A percentile compares a stretch with the other conserved stretches of the same genome.
Evolutionary conservation across 208 protist species (phyloP).

Genomic region (Wallacemonas sp.): DNA sequence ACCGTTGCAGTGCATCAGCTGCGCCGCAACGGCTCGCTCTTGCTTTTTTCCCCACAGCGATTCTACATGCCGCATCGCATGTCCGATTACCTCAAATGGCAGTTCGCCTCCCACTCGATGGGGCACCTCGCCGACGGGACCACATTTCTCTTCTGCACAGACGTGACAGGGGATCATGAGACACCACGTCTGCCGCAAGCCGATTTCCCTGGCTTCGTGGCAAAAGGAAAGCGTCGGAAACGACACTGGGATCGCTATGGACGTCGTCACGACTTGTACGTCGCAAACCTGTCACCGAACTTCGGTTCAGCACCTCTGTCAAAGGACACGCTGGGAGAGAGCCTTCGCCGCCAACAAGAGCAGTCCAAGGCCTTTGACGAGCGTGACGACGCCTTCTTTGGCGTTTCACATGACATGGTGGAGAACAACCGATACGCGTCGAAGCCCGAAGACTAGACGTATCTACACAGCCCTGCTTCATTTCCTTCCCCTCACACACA

Average conservation of each 20-base stretch:
- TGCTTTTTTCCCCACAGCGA: background rate
- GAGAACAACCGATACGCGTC: slow-evolving; percentile 43
- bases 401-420: slow-evolving; percentile 66
- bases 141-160: slow-evolving; percentile 29
- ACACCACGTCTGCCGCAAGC: slow-evolving; percentile 4
- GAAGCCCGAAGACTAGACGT: slow-evolving; percentile 45
- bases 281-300: slow-evolving; percentile 41
- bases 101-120: background rate
- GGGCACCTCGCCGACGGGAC: background rate
- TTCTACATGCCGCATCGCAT: background rate
- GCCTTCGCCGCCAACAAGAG: slow-evolving; percentile 29
- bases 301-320: slow-evolving; percentile 51
- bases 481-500: background rate
- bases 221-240: slow-evolving; percentile 23
- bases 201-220: slow-evolving; percentile 41
- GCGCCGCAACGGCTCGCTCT: background rate
- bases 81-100: slow-evolving; percentile 11
- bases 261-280: slow-evolving; percentile 19
- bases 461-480: background rate
- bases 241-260: slow-evolving; percentile 61
- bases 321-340: slow-evolving; percentile 34
- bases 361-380: slow-evolving; percentile 26
- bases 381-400: slow-evolving; percentile 60
- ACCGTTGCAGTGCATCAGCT: slow-evolving; percentile 10
- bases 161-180: background rate